Evolutionary conservation across 2,329 filamentous ascomycete genomes (phyloP), one percentile per base, ranked within the genome.

Genomic region (Incumbomyces lentus): DNA sequence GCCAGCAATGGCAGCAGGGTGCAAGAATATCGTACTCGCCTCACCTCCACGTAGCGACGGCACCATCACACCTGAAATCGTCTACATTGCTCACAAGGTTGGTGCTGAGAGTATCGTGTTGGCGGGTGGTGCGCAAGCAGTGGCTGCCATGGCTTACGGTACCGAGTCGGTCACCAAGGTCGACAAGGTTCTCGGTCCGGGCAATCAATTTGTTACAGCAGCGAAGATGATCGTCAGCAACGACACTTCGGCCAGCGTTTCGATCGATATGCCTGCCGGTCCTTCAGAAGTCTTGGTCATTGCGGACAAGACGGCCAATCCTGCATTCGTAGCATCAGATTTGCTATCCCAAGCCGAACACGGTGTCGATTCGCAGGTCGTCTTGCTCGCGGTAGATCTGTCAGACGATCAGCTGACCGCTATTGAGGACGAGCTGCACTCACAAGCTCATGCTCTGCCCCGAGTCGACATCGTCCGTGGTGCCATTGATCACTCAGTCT

Each of bases 141-240:
- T 98, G 32, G 92, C 90, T 16, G 92, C 92, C 40, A 84, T 98
- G 82, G 92, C 92, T 2, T 98, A 98, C 68, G 92, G 92, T 40
- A 98, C 92, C 0, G 84, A 95, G 67, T 90, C 82, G 57, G 80
- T 98, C 42, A 86, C 74, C 65, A 98, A 98, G 71, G 92, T 98
- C 6, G 92, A 98, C 74, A 98, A 98, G 78, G 95, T 98, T 57
- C 79, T 96, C 11, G 92, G 92, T 0, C 92, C 92, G 2, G 92
- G 92, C 31, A 98, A 98, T 68, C 92, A 96, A 66, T 98, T 96
- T 62, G 92, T 98, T 34, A 98, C 92, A 0, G 92, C 92, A 1
- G 92, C 86, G 44, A 98, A 98, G 77, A 98, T 98, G 92, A 76
- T 89, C 58, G 92, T 98, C 36, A 86, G 84, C 66, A 98, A 98